Base-by-base conservation (phyloP, 2,329 filamentous ascomycete genomes). In the Pseudogymnoascus sp. region DNA sequence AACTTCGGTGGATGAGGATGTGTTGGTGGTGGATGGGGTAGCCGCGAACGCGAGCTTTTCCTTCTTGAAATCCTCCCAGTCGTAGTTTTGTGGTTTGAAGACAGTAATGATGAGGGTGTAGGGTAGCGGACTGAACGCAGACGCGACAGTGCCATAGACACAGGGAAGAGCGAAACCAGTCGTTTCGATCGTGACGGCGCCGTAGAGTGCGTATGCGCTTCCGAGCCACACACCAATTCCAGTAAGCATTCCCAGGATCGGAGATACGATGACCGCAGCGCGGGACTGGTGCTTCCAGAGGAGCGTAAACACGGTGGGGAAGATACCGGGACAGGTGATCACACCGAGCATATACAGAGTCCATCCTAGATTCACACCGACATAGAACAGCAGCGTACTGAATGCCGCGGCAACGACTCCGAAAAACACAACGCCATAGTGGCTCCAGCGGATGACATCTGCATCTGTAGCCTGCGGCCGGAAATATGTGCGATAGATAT, bases 401-500 rank as follows among this genome's bases (percentile, higher is more conserved):
- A 84, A 82, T 0, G 75, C 77, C 0, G 81, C 80, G 0, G 79
- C 78, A 62, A 84, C 80, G 0, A 81, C 67, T 0, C 77, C 80
- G 55, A 82, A 83, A 63, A 79, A 78, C 0, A 83, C 74, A 0
- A 84, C 81, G 0, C 80, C 80, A 9, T 79, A 77, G 64, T 84
- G 81, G 58, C 77, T 81, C 72, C 78, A 79, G 0, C 76, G 77
- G 40, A 84, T 83, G 0, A 82, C 73, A 31, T 83, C 78, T 0
- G 70, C 68, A 61, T 83, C 80, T 0, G 75, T 77, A 8, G 91
- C 91, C 0, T 77, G 71, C 0, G 90, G 90, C 67, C 93, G 88
- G 76, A 95, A 82, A 73, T 96, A 96, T 0, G 88, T 90, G 65
- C 90, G 87, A 76, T 93, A 96, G 67, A 93, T 80, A 70, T 95